Base-by-base conservation (phyloP, 2,329 filamentous ascomycete species). In the Alternaria gansuensis region DNA sequence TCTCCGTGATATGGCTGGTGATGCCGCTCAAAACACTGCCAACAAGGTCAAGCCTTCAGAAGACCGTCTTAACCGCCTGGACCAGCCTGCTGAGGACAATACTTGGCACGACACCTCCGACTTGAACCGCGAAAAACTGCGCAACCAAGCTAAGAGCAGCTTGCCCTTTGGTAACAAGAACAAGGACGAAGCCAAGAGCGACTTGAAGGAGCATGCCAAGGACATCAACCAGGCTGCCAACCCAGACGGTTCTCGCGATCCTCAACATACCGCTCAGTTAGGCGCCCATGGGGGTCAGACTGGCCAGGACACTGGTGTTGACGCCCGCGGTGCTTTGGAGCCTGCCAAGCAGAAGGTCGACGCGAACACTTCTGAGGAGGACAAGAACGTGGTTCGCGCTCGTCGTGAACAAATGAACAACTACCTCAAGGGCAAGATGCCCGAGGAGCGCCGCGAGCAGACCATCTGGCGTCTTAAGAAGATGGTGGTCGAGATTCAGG, bases 401-500 rank as follows among this genome's bases (percentile, higher is more conserved):
- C 76, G 78, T 60, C 78, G 79, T 14, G 80, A 81, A 58, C 77
- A 83, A 57, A 83, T 89, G 26, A 88, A 85, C 74, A 87, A 91
- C 67, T 98, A 98, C 76, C 81, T 97, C 54, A 84, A 87, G 68
- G 86, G 88, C 72, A 99, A 98, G 84, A 85, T 99, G 79, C 93
- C 95, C 1, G 82, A 94, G 79, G 93, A 98, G 78, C 92, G 95
- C 60, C 92, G 93, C 60, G 93, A 98, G 7, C 93, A 97, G 82
- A 89, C 89, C 55, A 89, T 97, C 70, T 97, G 88, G 86, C 91
- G 95, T 36, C 81, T 99, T 67, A 99, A 94, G 88, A 98, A 98
- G 87, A 96, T 98, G 90, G 82, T 99, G 37, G 88, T 97, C 44
- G 95, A 99, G 80, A 93, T 96, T 70, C 95, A 99, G 81, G 91